These are phyloP conservation scores for Gossypium davidsonii DNA, from an alignment of 441 rosid species.

Conservation along the genomic window DNA sequence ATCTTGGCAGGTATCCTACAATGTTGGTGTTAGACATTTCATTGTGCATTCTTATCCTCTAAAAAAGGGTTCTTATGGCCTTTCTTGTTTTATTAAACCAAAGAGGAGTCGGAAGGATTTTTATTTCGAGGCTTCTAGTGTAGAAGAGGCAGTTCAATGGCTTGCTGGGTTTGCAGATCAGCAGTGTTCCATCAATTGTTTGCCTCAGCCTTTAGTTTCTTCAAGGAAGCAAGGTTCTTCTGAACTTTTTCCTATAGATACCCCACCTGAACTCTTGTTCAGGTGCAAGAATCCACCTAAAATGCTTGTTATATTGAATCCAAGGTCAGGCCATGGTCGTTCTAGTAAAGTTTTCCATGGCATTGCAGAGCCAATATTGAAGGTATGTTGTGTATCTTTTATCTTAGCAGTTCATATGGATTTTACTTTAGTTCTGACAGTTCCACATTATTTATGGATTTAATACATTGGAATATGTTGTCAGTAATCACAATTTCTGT, in stretches of 20 bases:
- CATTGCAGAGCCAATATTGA: constrained; percentile 87
- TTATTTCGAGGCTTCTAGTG: constrained; percentile 66
- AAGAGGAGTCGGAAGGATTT: constrained; percentile 74
- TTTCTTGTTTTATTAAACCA: constrained; percentile 73
- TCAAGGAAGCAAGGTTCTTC: constrained; percentile 94
- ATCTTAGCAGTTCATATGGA: neutral
- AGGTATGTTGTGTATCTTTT: constrained; percentile 40
- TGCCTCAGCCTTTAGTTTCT: constrained; percentile 85
- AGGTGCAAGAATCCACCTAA: constrained; percentile 88
- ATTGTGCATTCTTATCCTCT: constrained; percentile 86
- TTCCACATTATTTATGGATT: neutral
- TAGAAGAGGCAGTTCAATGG: constrained; percentile 91
- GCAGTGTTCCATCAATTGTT: constrained; percentile 83
- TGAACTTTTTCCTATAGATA: constrained; percentile 65
- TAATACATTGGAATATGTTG: neutral
- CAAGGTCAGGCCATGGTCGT: constrained; percentile 90
- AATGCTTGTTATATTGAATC: constrained; percentile 93
- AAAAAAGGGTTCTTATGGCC: constrained; percentile 57
- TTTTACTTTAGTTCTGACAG: neutral
- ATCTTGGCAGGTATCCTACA: constrained; percentile 64
- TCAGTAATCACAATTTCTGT: neutral
- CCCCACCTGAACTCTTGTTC: constrained; percentile 87
- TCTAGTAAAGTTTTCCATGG: constrained; percentile 88
- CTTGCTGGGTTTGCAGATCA: constrained; percentile 96
- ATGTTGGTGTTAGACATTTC: constrained; percentile 80